Percentiles rank a stretch among this genome's conserved stretches.
phyloP scores from a whole-genome alignment of 2,329 filamentous ascomycete genomes.

The Trichoderma oligosporum region DNA sequence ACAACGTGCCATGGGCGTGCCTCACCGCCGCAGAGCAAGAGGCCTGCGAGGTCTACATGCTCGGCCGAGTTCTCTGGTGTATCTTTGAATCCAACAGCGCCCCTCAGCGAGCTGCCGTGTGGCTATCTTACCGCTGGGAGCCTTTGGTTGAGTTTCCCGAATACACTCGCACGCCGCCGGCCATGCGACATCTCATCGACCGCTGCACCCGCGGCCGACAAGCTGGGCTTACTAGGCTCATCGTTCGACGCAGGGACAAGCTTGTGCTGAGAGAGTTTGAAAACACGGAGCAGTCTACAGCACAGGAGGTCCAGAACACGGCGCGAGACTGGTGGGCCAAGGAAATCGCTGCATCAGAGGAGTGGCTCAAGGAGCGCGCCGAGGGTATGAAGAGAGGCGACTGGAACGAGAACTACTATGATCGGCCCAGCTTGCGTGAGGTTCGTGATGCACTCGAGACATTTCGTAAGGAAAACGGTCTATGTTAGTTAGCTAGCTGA shows the following conservation, averaged over 20 bases:
- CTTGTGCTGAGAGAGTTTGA: constrained; percentile 42
- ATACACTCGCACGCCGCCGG: constrained; percentile 46
- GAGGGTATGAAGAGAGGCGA: constrained; percentile 37
- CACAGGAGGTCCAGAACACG: constrained; percentile 35
- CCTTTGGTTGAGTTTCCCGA: constrained; percentile 54
- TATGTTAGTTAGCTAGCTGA: not conserved
- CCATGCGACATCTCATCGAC: constrained; percentile 47
- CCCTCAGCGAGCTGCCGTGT: constrained; percentile 53
- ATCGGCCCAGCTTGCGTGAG: constrained; percentile 45
- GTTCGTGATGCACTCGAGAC: constrained; percentile 35
- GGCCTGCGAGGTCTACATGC: constrained; percentile 59
- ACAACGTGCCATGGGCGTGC: constrained; percentile 55
- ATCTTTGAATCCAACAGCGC: constrained; percentile 59
- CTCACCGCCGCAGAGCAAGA: constrained; percentile 52
- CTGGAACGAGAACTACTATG: constrained; percentile 51
- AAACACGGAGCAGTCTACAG: constrained; percentile 33
- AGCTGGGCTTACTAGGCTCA: constrained; percentile 41
- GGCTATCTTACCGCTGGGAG: constrained; percentile 57
- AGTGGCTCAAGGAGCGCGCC: constrained; percentile 43
- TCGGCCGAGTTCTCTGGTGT: constrained; percentile 59
- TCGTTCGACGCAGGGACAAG: constrained; percentile 44
- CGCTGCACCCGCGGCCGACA: constrained; percentile 50
- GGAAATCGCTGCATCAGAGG: constrained; percentile 47
- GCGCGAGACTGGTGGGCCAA: constrained; percentile 47
- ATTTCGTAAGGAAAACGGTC: constrained; percentile 25